Evolutionary conservation across 176 grass and related monocot genomes (phyloP).

Genomic region (Carex kokanica): DNA sequence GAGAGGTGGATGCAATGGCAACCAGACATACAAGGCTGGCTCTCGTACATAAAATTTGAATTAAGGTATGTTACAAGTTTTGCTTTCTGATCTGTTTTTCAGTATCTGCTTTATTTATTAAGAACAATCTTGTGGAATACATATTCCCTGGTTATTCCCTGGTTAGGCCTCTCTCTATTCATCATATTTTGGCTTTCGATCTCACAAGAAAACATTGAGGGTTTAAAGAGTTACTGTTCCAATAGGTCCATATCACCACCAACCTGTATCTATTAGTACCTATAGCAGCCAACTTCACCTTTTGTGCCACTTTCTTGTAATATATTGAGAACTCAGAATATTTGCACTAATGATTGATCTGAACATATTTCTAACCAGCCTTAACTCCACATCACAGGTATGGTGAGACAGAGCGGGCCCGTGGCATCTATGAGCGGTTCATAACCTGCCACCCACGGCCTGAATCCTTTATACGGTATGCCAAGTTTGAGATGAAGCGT

Average conservation of each 20-base stretch:
- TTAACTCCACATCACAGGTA: constrained; percentile 3
- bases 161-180: neutral
- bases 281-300: neutral
- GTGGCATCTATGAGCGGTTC: constrained; percentile 62
- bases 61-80: constrained; percentile 36
- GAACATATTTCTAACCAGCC: neutral
- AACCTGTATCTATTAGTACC: neutral
- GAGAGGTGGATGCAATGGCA: constrained; percentile 90
- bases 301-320: neutral
- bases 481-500: constrained; percentile 74
- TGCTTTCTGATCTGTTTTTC: neutral
- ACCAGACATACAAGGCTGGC: constrained; percentile 58
- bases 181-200: neutral
- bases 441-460: constrained; percentile 53
- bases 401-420: constrained; percentile 51
- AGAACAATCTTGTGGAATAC: constrained; percentile 4
- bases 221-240: neutral
- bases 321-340: constrained; percentile 2
- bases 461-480: constrained; percentile 56
- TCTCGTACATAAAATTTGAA: constrained; percentile 85
- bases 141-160: neutral
- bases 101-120: neutral
- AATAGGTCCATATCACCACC: neutral
- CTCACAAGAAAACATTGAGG: neutral
- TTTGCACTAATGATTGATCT: neutral